phyloP scores from a whole-genome alignment of 1,139 yeast genomes.

The Debaryomyces subglobosus region DNA sequence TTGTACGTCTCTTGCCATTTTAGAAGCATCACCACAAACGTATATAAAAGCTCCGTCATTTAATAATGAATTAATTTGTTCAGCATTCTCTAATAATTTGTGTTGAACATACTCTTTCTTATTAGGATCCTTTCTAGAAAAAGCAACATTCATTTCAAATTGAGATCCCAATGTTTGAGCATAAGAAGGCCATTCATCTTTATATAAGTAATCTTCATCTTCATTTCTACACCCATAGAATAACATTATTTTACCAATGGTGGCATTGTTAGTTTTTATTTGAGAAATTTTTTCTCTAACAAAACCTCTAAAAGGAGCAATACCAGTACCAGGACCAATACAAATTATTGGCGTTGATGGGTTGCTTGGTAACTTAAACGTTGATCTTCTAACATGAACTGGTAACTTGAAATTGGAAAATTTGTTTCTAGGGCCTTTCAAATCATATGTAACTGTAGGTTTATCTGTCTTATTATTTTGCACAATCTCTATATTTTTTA shows the following conservation, averaged over 20 bases:
- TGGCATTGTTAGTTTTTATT: conserved; percentile 48
- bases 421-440: conserved; percentile 78
- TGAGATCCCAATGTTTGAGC: conserved; percentile 62
- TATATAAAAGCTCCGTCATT: conserved; percentile 82
- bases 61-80: conserved; percentile 59
- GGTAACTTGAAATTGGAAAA: conserved; percentile 68
- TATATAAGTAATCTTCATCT: conserved; percentile 76
- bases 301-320: conserved; percentile 96
- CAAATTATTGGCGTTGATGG: conserved; percentile 82
- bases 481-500: conserved; percentile 70
- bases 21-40: conserved; percentile 96
- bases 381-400: conserved; percentile 91
- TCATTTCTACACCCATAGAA: conserved; percentile 87
- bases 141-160: conserved; percentile 79
- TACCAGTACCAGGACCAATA: conserved; percentile 99
- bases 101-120: conserved; percentile 90
- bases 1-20: conserved; percentile 97
- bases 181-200: conserved; percentile 83
- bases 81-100: conserved; percentile 61
- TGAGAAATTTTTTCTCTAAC: conserved; percentile 72
- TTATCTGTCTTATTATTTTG: conserved; percentile 53
- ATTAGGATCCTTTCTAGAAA: conserved; percentile 68
- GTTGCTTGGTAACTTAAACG: conserved; percentile 91
- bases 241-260: conserved; percentile 72
- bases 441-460: conserved; percentile 63